Percentiles rank a stretch among this genome's conserved stretches.
Evolutionary conservation across 768 basidiomycete species (phyloP).

Genomic region (Cystofilobasidium capitatum): DNA sequence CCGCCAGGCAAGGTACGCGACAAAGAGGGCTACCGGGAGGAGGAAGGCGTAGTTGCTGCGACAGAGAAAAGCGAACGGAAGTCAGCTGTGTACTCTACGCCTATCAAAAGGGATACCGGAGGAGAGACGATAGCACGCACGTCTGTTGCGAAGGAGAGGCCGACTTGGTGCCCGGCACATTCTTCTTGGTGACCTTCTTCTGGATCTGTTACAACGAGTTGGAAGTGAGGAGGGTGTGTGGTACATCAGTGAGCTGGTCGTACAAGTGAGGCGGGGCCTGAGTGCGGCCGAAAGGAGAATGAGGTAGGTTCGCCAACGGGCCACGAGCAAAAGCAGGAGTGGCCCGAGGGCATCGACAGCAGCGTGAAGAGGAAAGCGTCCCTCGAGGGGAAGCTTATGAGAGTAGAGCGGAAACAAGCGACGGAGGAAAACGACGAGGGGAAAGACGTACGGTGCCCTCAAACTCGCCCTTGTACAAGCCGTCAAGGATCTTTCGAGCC

Average conservation of each 20-base stretch:
- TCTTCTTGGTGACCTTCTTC: slow-evolving; percentile 18
- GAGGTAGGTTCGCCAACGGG: not conserved
- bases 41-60: slow-evolving; percentile 57
- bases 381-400: not conserved
- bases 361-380: slow-evolving; percentile 36
- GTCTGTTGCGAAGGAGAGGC: slow-evolving; percentile 26
- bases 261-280: not conserved
- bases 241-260: too few relatives aligned
- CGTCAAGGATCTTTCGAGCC: slow-evolving; percentile 72
- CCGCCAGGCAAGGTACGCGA: slow-evolving; percentile 80
- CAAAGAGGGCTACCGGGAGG: slow-evolving; percentile 65
- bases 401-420: not conserved
- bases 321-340: not conserved
- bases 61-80: not conserved
- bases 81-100: not conserved
- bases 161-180: slow-evolving; percentile 17
- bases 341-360: not conserved
- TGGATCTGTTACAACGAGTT: not conserved
- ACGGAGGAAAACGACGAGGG: not conserved
- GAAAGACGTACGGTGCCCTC: slow-evolving; percentile 48
- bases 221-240: too few relatives aligned
- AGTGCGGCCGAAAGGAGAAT: not conserved
- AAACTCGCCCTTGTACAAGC: slow-evolving; percentile 72
- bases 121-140: slow-evolving; percentile 8
- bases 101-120: not conserved